Base-by-base conservation (phyloP, 2,329 filamentous ascomycete genomes). In the Cercospora canescens region DNA sequence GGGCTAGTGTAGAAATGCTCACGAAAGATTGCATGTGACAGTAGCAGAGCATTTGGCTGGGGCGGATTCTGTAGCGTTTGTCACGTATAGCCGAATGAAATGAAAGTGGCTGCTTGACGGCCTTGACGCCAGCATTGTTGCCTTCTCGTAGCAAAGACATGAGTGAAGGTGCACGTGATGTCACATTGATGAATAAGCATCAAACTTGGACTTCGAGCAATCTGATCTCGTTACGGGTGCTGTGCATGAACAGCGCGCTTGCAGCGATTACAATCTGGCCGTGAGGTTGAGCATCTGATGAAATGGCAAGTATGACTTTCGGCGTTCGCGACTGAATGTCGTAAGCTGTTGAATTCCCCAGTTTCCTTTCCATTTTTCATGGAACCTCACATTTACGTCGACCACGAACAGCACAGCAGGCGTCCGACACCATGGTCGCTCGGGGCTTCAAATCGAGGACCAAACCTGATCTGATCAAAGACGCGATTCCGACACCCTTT, bases 401-500 rank as follows among this genome's bases (percentile, higher is more conserved):
- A 56, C 48, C 59, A 62, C 45, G 24, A 26, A 37, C 60, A 56
- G 48, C 48, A 37, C 18, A 54, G 30, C 45, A 32, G n/a, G n/a
- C n/a, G n/a, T n/a, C 28, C 5, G 11, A 45, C 28, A 55, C 11
- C 32, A 62, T 62, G 60, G 26, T 50, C 26, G 37, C 60, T 21
- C 60, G 60, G 21, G 28, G 26, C 28, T 62, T 55, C 48, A 62
- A 56, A 35, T 14, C 60, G 3, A 56, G 32, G 26, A 16, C 60
- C 45, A 55, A 56, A 35, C 18, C 32, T 21, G 48, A 41, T n/a
- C 34, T 50, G 4, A 34, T 55, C 48, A 62, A 55, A 37, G 60
- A 62, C 28, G 34, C 63, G 21, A 71, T 72, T 48, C 73, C 76
- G 8, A 66, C 75, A 54, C 92, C 92, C 7, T 96, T 95, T 83